Evolutionary conservation across 2,329 filamentous ascomycete species (phyloP).

Genomic region (Trichoderma afroharzianum): DNA sequence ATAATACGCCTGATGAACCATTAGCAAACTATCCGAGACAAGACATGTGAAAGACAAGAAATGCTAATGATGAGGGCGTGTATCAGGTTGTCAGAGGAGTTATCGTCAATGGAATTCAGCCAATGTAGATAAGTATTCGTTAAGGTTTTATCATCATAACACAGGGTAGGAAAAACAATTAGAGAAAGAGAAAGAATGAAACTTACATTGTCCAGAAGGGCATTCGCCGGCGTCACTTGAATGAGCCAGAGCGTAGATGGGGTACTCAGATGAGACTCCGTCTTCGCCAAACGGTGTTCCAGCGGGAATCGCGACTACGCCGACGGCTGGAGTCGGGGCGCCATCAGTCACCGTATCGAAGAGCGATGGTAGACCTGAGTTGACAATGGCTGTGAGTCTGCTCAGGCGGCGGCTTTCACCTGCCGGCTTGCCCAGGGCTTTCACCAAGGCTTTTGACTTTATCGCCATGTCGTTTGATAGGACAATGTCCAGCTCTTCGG

Average conservation of each 20-base stretch:
- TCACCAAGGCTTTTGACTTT: slow-evolving; percentile 52
- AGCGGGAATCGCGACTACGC: slow-evolving; percentile 63
- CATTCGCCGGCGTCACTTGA: slow-evolving; percentile 93
- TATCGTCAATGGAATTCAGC: slow-evolving; percentile 90
- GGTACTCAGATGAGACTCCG: slow-evolving; percentile 38
- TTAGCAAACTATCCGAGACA: neutral
- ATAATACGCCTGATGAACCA: slow-evolving; percentile 34
- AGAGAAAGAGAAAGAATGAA: slow-evolving; percentile 18
- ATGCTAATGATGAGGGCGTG: slow-evolving; percentile 29
- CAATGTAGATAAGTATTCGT: slow-evolving; percentile 99
- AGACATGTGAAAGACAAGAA: neutral
- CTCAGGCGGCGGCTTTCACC: slow-evolving; percentile 41
- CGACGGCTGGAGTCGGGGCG: slow-evolving; percentile 69
- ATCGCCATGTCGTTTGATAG: slow-evolving; percentile 58
- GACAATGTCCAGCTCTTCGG: slow-evolving; percentile 39
- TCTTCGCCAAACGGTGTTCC: slow-evolving; percentile 39
- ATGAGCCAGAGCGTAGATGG: slow-evolving; percentile 65
- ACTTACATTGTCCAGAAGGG: slow-evolving; percentile 85
- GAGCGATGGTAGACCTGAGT: slow-evolving; percentile 59
- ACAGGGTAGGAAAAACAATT: slow-evolving; percentile 31
- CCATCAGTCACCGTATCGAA: slow-evolving; percentile 73
- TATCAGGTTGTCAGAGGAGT: slow-evolving; percentile 88
- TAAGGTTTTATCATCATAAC: slow-evolving; percentile 75
- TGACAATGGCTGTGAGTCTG: slow-evolving; percentile 65
- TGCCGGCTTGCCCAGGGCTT: slow-evolving; percentile 34